These are phyloP conservation scores for Oligophagozyma castellii DNA, from an alignment of 1,139 yeast species.

Conservation along the genomic window DNA sequence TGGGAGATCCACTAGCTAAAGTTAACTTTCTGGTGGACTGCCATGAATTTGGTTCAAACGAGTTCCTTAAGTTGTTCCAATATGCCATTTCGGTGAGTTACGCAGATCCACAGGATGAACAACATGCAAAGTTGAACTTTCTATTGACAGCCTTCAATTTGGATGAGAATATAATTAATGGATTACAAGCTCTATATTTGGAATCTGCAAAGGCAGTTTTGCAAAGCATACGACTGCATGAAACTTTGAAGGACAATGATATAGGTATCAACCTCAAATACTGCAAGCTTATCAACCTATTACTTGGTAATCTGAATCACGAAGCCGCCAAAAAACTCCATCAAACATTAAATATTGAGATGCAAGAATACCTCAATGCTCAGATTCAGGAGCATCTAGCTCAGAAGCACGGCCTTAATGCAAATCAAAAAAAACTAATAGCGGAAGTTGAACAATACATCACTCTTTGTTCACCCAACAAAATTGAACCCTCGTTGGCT, in stretches of 20 bases:
- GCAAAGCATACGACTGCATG: slow-evolving; percentile 5
- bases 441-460: slow-evolving; percentile 8
- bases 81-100: slow-evolving; percentile 7
- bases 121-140: slow-evolving; percentile 13
- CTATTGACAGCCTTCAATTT: slow-evolving; percentile 13
- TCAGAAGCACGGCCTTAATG: neutral
- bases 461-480: slow-evolving; percentile 1
- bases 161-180: slow-evolving; percentile 11
- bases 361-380: neutral
- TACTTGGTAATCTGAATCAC: slow-evolving; percentile 3
- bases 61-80: slow-evolving; percentile 6
- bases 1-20: slow-evolving; percentile 16
- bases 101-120: slow-evolving; percentile 3
- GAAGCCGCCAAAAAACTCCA: slow-evolving; percentile 2
- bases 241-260: slow-evolving; percentile 7
- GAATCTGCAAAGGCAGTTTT: slow-evolving; percentile 8
- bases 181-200: slow-evolving; percentile 9
- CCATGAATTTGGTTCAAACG: slow-evolving; percentile 6
- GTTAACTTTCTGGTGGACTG: no score
- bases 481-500: slow-evolving; percentile 2
- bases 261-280: slow-evolving; percentile 9
- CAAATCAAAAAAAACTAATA: slow-evolving; percentile 2
- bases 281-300: slow-evolving; percentile 10
- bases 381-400: neutral
- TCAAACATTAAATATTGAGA: neutral